phyloP scores from a whole-genome alignment of 768 basidiomycete species.

The Lactarius trivialis region DNA sequence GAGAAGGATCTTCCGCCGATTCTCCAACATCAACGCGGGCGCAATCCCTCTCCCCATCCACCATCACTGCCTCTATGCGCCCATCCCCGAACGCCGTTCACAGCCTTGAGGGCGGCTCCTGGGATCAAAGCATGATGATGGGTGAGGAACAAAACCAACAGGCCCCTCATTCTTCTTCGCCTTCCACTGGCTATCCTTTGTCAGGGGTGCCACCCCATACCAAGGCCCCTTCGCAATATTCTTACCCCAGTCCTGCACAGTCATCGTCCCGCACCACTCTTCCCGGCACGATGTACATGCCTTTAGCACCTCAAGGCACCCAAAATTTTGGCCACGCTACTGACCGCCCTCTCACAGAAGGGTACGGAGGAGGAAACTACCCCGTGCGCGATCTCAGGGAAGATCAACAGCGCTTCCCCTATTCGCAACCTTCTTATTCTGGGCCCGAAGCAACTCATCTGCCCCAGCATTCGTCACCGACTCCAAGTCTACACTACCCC shows the following conservation, averaged over 20 bases:
- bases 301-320: constrained; percentile 23
- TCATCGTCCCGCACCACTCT: constrained; percentile 39
- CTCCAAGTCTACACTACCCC: constrained; percentile 29
- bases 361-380: constrained; percentile 40
- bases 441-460: constrained; percentile 19
- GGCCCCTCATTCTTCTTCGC: constrained; percentile 27
- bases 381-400: constrained; percentile 42
- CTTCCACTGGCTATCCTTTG: constrained; percentile 31
- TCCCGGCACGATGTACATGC: constrained; percentile 37
- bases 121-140: constrained; percentile 50
- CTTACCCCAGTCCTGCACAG: constrained; percentile 21
- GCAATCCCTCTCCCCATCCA: constrained; percentile 59
- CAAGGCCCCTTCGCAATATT: constrained; percentile 13
- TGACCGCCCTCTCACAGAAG: constrained; percentile 44
- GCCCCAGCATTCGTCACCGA: constrained; percentile 29
- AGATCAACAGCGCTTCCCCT: constrained; percentile 47
- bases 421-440: constrained; percentile 44
- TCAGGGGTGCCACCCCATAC: constrained; percentile 10
- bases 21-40: constrained; percentile 42
- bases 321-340: constrained; percentile 42
- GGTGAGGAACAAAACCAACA: constrained; percentile 39
- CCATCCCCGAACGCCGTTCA: constrained; percentile 26
- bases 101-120: constrained; percentile 45
- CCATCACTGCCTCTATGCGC: constrained; percentile 43
- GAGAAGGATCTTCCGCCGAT: constrained; percentile 27